Evolutionary conservation across 306 rosid genomes (phyloP), one percentile per base, ranked within the genome.

Genomic region (Inga oerstediana): DNA sequence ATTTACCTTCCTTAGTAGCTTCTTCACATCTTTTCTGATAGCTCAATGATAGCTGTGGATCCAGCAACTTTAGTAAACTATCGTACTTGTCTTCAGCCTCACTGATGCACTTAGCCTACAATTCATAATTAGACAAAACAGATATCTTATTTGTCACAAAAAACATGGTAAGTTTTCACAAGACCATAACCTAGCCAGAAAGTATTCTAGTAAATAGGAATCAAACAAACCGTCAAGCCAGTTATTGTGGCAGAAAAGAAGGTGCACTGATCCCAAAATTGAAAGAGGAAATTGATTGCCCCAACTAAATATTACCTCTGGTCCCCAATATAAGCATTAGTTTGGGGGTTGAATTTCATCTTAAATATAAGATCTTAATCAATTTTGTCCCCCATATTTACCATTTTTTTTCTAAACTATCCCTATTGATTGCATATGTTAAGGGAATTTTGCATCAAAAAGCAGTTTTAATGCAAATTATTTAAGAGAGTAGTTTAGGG

Each of bases 1-100:
- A 80, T 27, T 83, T 87, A 95, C 98, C 98, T 90, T 93, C 98
- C 87, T 76, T 77, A 52, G 98, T 93, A 82, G 98, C 98, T 87
- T 95, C 98, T 62, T 83, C 93, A 62, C 98, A 95, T 88, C 98
- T 92, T 89, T 86, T 87, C 82, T 88, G 91, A 91, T 91, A 93
- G 70, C 86, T 79, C 84, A 64, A 66, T 66, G 98, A 89, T 54
- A 95, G 85, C 19, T 87, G 91, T 13, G 98, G 92, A 85, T 92
- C 93, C 82, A 95, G 87, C 75, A 82, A 72, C 70, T 91, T 85
- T 75, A 95, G 85, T 44, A 93, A 78, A 65, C 71, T 54, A 71
- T 84, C 84, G 80, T 91, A 95, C 84, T 95, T 92, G 54, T 90
- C 90, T 85, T 95, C 98, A 35, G 97, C 96, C 85, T 95, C 97